These are phyloP conservation scores for Vitis hybrid DNA, from an alignment of 177 flowering plant species.

Conservation along the genomic window DNA sequence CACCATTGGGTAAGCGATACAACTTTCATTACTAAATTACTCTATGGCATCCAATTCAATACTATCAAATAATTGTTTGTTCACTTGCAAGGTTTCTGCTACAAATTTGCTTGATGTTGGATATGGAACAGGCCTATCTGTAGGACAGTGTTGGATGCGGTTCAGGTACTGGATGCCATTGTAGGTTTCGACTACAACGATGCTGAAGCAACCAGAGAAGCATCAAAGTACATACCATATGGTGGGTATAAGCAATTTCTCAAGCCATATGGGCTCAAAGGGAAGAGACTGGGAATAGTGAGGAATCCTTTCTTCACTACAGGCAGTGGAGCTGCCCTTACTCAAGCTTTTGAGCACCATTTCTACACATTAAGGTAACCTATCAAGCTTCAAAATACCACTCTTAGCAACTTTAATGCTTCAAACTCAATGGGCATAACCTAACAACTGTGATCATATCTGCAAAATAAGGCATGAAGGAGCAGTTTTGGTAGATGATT, in stretches of 20 bases:
- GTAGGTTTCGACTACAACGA: slow-evolving; percentile 48
- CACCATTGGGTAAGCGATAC: slow-evolving; percentile 23
- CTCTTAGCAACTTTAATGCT: no score
- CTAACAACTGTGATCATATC: not conserved
- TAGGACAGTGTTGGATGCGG: slow-evolving; percentile 66
- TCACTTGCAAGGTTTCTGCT: no score
- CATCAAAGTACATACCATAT: slow-evolving; percentile 38
- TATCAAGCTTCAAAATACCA: no score
- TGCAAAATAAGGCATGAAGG: slow-evolving; percentile 24
- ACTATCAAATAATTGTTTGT: no score
- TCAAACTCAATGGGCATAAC: not conserved
- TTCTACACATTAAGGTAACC: slow-evolving; percentile 37
- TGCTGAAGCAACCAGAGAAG: slow-evolving; percentile 35
- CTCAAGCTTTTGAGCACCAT: slow-evolving; percentile 29
- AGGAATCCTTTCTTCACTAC: slow-evolving; percentile 24
- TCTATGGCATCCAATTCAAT: no score
- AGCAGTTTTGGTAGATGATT: slow-evolving; percentile 37
- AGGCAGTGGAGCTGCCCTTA: not conserved
- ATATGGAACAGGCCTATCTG: slow-evolving; percentile 42
- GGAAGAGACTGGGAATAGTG: slow-evolving; percentile 53
- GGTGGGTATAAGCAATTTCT: slow-evolving; percentile 58
- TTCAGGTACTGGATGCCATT: slow-evolving; percentile 50
- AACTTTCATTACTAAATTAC: no score
- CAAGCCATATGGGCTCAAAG: slow-evolving; percentile 40
- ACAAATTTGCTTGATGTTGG: not conserved